phyloP scores from a whole-genome alignment of 306 rosid species.

The Medicago lupulina region DNA sequence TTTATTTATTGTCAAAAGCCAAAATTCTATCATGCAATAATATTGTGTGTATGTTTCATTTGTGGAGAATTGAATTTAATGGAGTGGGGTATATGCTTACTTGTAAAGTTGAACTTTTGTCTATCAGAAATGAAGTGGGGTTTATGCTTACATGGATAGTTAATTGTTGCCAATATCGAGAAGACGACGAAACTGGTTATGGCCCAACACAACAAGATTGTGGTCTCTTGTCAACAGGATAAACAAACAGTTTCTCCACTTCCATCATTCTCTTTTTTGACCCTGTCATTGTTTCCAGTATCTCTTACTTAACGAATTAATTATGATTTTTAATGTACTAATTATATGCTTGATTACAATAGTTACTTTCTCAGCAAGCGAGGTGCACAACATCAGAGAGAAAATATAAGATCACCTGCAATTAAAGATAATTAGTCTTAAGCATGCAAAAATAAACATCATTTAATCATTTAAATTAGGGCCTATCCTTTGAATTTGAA shows the following conservation, averaged over 20 bases:
- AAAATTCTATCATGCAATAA: not conserved
- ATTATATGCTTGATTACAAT: too few relatives aligned
- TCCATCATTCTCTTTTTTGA: conserved; percentile 37
- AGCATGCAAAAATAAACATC: too few relatives aligned
- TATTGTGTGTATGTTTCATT: not conserved
- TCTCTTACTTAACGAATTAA: too few relatives aligned
- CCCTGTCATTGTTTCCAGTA: too few relatives aligned
- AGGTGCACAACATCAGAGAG: too few relatives aligned
- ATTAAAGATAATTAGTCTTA: too few relatives aligned
- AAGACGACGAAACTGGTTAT: conserved; percentile 34
- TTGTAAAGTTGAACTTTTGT: conserved; percentile 48
- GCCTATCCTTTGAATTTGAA: too few relatives aligned
- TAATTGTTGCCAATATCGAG: conserved; percentile 26
- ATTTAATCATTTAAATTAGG: too few relatives aligned
- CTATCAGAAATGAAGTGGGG: conserved; percentile 40
- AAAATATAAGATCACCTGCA: too few relatives aligned
- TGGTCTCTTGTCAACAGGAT: conserved; percentile 39
- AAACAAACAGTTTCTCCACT: conserved; percentile 67
- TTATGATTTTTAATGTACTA: too few relatives aligned
- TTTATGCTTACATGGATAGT: conserved; percentile 50
- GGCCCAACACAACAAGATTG: conserved; percentile 43
- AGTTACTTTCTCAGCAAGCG: too few relatives aligned
- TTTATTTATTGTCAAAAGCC: not conserved
- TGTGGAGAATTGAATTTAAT: not conserved
- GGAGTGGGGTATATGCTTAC: conserved; percentile 48